Percentiles rank a stretch among this genome's conserved stretches.
Conservation (phyloP, 331 rosid species). For the Quercus phellos region DNA sequence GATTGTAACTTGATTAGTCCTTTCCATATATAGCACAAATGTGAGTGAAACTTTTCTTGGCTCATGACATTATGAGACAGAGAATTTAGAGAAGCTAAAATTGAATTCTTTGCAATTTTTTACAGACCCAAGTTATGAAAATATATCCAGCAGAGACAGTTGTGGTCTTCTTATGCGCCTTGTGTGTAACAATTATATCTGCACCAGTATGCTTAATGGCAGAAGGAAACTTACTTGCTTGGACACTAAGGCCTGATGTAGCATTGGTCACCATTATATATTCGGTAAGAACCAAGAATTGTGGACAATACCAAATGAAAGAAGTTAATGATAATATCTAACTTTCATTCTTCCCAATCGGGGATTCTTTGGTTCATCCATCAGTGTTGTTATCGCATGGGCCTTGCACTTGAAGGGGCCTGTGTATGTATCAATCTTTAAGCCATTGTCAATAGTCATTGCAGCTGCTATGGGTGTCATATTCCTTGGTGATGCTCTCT, state of each 20-base stretch:
- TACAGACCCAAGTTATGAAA: slow-evolving; percentile 30
- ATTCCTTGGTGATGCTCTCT: slow-evolving; percentile 32
- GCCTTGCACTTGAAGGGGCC: slow-evolving; percentile 35
- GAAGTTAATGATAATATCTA: neutral
- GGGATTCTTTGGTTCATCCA: slow-evolving; percentile 24
- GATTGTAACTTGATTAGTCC: neutral
- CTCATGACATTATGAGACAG: neutral
- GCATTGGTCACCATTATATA: slow-evolving; percentile 10
- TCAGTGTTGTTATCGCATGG: slow-evolving; percentile 23
- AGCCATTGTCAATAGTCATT: slow-evolving; percentile 32
- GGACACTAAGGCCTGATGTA: slow-evolving; percentile 20
- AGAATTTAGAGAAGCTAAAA: neutral
- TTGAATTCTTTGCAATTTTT: neutral
- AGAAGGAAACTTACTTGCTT: slow-evolving; percentile 17
- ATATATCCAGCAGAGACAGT: slow-evolving; percentile 12
- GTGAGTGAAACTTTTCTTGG: too few species aligned
- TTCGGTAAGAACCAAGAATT: slow-evolving; percentile 11
- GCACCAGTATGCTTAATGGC: neutral
- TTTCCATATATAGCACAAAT: too few species aligned
- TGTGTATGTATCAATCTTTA: slow-evolving; percentile 37
- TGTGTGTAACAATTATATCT: slow-evolving; percentile 15
- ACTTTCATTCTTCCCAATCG: neutral
- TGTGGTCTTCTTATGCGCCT: slow-evolving; percentile 16
- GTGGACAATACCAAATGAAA: too few species aligned
- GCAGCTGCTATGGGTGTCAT: slow-evolving; percentile 28